Evolutionary conservation across 768 basidiomycete species (phyloP), one percentile per base, ranked within the genome.

Genomic region (Mycena leptocephala): DNA sequence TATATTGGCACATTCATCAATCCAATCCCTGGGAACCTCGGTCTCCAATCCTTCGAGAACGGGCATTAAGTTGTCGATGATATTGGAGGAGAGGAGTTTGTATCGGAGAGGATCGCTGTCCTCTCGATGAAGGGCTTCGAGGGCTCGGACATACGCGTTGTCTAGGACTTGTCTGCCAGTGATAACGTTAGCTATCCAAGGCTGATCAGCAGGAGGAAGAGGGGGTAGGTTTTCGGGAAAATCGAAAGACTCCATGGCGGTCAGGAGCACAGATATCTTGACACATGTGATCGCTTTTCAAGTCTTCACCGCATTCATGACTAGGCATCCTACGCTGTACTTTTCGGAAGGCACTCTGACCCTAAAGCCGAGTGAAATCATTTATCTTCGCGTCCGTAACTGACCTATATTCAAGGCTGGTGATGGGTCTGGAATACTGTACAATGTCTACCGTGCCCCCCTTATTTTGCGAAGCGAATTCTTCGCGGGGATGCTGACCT

Each of bases 401-500:
- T 48, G 35, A 53, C 33, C 43, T 8, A 20, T 3, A 48, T 61
- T 63, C 37, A 22, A 63, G 62, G 62, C 62, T 11, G 13, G n/a
- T 10, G 62, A 63, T 28, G 62, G 62, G 6, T 43, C 62, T 20
- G 61, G 32, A 39, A 63, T 24, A 1, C 62, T 63, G 22, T 63
- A 41, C 51, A 72, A 72, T 22, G 70, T 72, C 18, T 72, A 72
- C 37, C 70, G 62, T 3, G 24, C 37, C 5, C 61, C 10, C 7
- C 70, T 72, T 28, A 72, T 53, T 26, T 2, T 13, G 1, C 14
- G 30, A 13, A 72, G 70, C 22, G 70, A 56, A 3, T 63, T 53
- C 35, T 72, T 51, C 37, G 24, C 5, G 13, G 46, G 37, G 14
- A 72, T 72, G 62, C 51, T 72, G 33, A 72, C 70, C 43, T 63